Evolutionary conservation across 2,329 filamentous ascomycete species (phyloP), one percentile per base, ranked within the genome.

Genomic region (Pestalotiopsis sp.): DNA sequence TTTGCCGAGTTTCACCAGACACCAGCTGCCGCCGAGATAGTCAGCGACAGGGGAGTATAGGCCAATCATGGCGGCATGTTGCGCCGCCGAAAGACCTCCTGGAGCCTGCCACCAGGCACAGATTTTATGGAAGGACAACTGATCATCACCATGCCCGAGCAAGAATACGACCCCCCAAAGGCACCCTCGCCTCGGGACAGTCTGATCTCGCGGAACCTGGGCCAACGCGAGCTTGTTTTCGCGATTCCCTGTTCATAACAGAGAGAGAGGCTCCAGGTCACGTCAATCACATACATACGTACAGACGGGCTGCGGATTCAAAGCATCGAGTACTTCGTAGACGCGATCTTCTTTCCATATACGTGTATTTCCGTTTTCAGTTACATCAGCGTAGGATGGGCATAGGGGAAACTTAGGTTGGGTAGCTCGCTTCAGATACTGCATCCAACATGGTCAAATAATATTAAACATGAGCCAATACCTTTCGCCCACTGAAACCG

Each of bases 1-100:
- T 63, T 63, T 63, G 38, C 64, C 66, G 66, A 69, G 68, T 69
- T 69, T 69, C 68, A 69, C 41, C 45, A 52, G 45, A 52, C 59
- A 67, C 61, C 66, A 69, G 68, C 68, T 67, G 65, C 45, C 68
- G 68, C 68, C 61, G 60, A 49, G 64, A 66, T 58, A 52, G 56
- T 66, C 64, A 41, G 39, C 17, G 45, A 45, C 66, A 68, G 56
- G 61, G 63, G 58, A 25, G 57, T n/a, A 20, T 49, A 58, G 39
- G 64, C 68, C 66, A 69, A 64, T 62, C 66, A 25, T 20, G 38
- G 17, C 17, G 20, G n/a, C 45, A 52, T 52, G 45, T n/a, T 52
- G 45, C 7, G 20, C 45, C 45, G 45, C 45, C 23, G 14, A 52
- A 52, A 7, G 14, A n/a, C 17, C 45, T 52, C 45, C 45, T 52